These are phyloP conservation scores for Cephaloascus albidus DNA, from an alignment of 805 yeast species.

Conservation along the genomic window DNA sequence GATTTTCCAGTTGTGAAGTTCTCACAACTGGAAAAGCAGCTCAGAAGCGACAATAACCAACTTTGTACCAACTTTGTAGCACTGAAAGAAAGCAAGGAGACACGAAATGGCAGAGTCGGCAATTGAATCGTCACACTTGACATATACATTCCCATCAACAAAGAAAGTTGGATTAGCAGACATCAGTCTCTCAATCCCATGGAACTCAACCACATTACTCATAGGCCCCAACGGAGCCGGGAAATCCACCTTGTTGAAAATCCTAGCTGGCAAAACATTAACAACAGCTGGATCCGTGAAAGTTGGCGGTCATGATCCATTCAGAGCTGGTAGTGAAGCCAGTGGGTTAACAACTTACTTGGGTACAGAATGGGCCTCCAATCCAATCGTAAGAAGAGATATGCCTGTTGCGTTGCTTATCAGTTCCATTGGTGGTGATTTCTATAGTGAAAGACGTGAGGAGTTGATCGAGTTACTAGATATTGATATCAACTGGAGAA, in stretches of 20 bases:
- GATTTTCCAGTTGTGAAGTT: too few relatives aligned
- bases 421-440: constrained; percentile 66
- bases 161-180: constrained; percentile 59
- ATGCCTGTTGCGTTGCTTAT: constrained; percentile 77
- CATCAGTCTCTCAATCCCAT: constrained; percentile 50
- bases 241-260: constrained; percentile 76
- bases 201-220: constrained; percentile 67
- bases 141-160: constrained; percentile 57
- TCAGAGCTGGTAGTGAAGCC: constrained; percentile 48
- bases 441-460: constrained; percentile 67
- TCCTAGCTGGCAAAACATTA: constrained; percentile 86
- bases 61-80: too few relatives aligned
- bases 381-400: constrained; percentile 83
- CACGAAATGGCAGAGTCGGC: too few relatives aligned
- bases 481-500: constrained; percentile 82
- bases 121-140: constrained; percentile 53
- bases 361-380: constrained; percentile 97
- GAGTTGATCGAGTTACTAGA: constrained; percentile 69
- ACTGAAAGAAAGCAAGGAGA: too few relatives aligned
- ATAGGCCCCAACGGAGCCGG: constrained; percentile 98
- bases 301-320: constrained; percentile 86
- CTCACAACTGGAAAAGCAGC: too few relatives aligned
- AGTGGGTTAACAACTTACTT: constrained; percentile 60
- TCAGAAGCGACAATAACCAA: too few relatives aligned
- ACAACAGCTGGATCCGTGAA: constrained; percentile 61